Evolutionary conservation across 129 eudicot genomes (phyloP).

Genomic region (Erigeron canadensis): DNA sequence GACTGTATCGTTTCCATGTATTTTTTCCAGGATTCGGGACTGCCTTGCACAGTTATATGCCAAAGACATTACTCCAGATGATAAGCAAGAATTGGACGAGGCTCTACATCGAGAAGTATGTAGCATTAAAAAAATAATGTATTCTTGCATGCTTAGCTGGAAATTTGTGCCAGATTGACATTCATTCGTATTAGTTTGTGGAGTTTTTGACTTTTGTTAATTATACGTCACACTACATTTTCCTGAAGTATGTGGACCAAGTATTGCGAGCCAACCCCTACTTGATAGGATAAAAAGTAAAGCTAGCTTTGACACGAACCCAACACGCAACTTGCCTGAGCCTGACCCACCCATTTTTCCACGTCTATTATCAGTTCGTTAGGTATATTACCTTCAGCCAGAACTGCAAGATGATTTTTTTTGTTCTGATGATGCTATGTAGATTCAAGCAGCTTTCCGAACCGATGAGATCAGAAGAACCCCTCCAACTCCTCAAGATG

Average conservation of each 20-base stretch:
- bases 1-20: background rate
- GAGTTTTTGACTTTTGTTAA: background rate
- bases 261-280: background rate
- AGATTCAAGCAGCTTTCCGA: constrained; percentile 99
- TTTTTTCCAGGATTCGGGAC: constrained; percentile 64
- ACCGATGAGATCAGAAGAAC: constrained; percentile 95
- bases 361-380: background rate
- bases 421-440: background rate
- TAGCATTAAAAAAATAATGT: background rate
- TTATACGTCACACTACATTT: background rate
- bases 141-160: constrained; percentile 1
- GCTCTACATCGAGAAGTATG: constrained; percentile 92
- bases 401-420: constrained; percentile 11
- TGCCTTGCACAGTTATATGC: constrained; percentile 84
- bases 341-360: background rate
- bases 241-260: background rate
- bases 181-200: background rate
- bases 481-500: constrained; percentile 95
- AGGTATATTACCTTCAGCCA: background rate
- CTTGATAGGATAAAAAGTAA: background rate
- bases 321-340: no score
- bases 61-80: constrained; percentile 89
- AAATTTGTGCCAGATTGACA: background rate
- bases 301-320: background rate
- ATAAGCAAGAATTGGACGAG: constrained; percentile 87